Conservation (phyloP, 2,329 filamentous ascomycete genomes). For the Fusarium sp. region DNA sequence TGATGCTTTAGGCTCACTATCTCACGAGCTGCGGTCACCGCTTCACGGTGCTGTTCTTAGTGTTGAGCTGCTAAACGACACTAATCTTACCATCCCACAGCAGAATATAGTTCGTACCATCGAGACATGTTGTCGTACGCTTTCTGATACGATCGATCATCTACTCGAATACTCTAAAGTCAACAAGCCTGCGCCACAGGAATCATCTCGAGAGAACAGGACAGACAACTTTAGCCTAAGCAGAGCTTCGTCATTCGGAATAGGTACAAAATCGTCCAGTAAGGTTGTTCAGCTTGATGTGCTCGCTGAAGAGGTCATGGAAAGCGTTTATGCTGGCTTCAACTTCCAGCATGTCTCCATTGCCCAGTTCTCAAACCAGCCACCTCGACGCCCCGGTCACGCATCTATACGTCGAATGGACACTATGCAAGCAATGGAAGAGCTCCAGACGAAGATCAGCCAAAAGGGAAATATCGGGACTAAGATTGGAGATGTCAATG, state of each 20-base stretch:
- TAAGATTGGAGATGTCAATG: constrained; percentile 45
- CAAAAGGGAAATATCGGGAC: not conserved
- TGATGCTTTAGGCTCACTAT: constrained; percentile 72
- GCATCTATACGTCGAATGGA: constrained; percentile 44
- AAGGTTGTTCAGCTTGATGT: constrained; percentile 55
- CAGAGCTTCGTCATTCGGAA: constrained; percentile 16
- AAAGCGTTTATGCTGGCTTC: constrained; percentile 63
- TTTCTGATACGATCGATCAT: constrained; percentile 69
- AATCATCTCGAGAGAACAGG: constrained; percentile 5
- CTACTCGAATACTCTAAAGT: constrained; percentile 70
- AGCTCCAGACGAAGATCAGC: constrained; percentile 23
- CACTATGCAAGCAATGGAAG: constrained; percentile 60
- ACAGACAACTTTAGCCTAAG: not conserved
- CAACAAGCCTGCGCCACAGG: constrained; percentile 54
- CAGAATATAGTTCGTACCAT: constrained; percentile 64
- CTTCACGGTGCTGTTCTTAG: constrained; percentile 72
- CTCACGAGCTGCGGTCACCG: constrained; percentile 73
- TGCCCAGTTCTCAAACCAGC: constrained; percentile 30
- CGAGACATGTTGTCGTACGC: constrained; percentile 65
- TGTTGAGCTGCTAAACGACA: constrained; percentile 68
- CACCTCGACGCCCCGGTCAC: constrained; percentile 27
- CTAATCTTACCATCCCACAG: constrained; percentile 62
- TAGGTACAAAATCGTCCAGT: constrained; percentile 29
- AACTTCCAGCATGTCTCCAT: constrained; percentile 54
- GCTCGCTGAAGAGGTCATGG: constrained; percentile 63